Conservation (phyloP, 1,139 yeast genomes). For the Hanseniaspora sp. region DNA sequence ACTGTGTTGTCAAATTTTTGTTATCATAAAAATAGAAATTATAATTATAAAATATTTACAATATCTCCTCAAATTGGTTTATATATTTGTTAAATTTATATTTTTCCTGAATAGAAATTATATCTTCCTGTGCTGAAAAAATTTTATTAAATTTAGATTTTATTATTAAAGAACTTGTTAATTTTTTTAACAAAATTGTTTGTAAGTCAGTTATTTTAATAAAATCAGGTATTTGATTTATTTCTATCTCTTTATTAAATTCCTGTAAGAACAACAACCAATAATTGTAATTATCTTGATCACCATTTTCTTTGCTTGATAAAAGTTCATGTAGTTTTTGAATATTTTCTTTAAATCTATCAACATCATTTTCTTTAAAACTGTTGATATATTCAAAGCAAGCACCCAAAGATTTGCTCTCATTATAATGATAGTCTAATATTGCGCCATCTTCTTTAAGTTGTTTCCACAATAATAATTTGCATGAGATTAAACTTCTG, state of each 20-base stretch:
- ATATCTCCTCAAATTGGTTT: neutral
- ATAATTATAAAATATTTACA: neutral
- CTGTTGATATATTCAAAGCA: slow-evolving; percentile 4
- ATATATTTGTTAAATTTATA: slow-evolving; percentile 1
- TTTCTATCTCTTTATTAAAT: neutral
- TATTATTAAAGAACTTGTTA: neutral
- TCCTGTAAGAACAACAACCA: slow-evolving; percentile 7
- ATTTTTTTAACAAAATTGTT: neutral
- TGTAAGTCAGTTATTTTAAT: slow-evolving; percentile 9
- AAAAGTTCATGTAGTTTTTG: neutral
- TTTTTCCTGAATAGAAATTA: neutral
- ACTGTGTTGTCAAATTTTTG: slow-evolving; percentile 15
- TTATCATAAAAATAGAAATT: neutral
- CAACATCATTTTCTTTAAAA: neutral
- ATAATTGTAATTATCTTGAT: neutral
- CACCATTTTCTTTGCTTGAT: neutral
- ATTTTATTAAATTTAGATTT: neutral
- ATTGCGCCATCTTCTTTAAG: slow-evolving; percentile 4
- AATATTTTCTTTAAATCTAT: neutral
- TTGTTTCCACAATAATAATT: slow-evolving; percentile 10
- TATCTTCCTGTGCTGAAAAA: neutral
- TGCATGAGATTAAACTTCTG: neutral
- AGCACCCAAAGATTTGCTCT: neutral
- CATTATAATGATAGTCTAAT: neutral
- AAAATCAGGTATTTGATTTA: slow-evolving; percentile 7